Evolutionary conservation across 1,284 basidiomycete genomes (phyloP), one percentile per base, ranked within the genome.

Genomic region (Tylopilus sp.): DNA sequence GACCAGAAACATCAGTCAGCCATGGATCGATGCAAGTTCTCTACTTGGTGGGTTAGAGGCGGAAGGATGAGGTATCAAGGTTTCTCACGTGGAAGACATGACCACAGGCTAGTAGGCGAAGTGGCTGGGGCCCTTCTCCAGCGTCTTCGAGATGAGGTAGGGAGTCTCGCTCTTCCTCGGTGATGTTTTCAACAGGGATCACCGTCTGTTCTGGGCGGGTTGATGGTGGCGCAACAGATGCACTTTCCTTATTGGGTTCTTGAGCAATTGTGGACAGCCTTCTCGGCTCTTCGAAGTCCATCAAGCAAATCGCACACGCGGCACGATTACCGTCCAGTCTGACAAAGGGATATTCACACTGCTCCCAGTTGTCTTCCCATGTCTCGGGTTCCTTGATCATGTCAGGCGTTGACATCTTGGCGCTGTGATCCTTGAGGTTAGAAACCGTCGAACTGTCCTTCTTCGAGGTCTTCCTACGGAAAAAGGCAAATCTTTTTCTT

Each of bases 11-110:
- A 54, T 86, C 84, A 7, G 71, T 81, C 48, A 89, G 66, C 86
- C 86, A 89, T 13, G 86, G 86, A 60, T 89, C 86, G 31, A 89
- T 63, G 63, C 86, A 89, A 21, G 82, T 81, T 85, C 86, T 80
- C 86, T 89, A 59, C 25, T 31, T 11, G 30, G 40, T 33, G 25
- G 12, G 48, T 57, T 46, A 55, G 42, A 42, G 43, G 12, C 10
- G 13, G 38, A 46, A 44, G 44, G 28, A 29, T 26, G n/a, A 48
- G 51, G 26, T 1, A 16, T 23, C 28, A 28, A 8, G 18, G 29
- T 15, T 10, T 72, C 86, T 64, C 55, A 91, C 88, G 69, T 91
- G 89, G 69, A 90, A 91, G 44, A 86, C 88, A 71, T 91, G 88
- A 5, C 85, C 85, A 59, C 88, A 91, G 5, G 71, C 71, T 40